Evolutionary conservation across 1,284 basidiomycete genomes (phyloP).

Genomic region (Takashimella tepidaria): DNA sequence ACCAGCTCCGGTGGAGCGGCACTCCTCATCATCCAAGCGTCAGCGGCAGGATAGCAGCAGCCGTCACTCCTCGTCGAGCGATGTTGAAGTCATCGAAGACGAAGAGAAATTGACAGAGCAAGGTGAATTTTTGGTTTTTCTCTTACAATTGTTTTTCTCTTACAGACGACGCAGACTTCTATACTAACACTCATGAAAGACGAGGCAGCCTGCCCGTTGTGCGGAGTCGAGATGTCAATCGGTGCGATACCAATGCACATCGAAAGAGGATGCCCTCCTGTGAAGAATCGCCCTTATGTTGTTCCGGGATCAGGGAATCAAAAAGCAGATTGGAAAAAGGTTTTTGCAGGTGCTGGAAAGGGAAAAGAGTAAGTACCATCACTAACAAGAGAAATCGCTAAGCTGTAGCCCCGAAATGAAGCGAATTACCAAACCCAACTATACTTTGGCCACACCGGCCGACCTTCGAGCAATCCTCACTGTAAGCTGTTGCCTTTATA

Average conservation of each 20-base stretch:
- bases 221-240: constrained; percentile 31
- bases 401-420: constrained; percentile 29
- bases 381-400: constrained; percentile 9
- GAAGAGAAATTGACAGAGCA: constrained; percentile 31
- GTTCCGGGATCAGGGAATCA: constrained; percentile 25
- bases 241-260: constrained; percentile 39
- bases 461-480: constrained; percentile 33
- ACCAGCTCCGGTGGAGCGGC: constrained; percentile 5
- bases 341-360: constrained; percentile 36
- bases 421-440: constrained; percentile 46
- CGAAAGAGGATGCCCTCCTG: constrained; percentile 42
- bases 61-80: neutral
- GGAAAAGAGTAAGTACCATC: constrained; percentile 20
- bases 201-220: constrained; percentile 40
- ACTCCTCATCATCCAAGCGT: constrained; percentile 7
- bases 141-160: neutral
- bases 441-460: constrained; percentile 31
- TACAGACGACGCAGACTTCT: constrained; percentile 8
- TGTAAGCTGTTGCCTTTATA: too few relatives aligned
- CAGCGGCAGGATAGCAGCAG: constrained; percentile 4
- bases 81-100: constrained; percentile 15
- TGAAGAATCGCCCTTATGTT: constrained; percentile 14
- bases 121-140: constrained; percentile 19
- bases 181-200: too few relatives aligned
- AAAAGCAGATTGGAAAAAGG: constrained; percentile 44